Evolutionary conservation across 2,329 filamentous ascomycete species (phyloP).

Genomic region (Aureobasidium sp.): DNA sequence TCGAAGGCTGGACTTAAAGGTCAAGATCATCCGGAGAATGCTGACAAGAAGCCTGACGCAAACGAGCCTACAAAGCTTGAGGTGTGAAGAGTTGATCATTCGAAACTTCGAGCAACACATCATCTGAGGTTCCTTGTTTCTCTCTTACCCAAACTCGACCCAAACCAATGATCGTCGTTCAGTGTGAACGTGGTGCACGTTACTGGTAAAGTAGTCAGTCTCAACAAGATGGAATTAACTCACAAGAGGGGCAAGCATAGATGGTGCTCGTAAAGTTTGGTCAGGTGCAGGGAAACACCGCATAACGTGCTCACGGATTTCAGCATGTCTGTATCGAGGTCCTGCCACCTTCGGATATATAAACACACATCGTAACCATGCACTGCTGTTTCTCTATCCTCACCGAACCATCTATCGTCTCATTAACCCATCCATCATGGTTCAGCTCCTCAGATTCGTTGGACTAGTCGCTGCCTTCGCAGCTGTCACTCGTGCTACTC

Average conservation of each 20-base stretch:
- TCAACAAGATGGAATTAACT: neutral
- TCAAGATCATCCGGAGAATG: constrained; percentile 31
- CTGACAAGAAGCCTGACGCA: constrained; percentile 25
- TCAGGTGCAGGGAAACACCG: neutral
- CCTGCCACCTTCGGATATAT: neutral
- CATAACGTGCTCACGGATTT: neutral
- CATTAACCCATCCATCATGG: neutral
- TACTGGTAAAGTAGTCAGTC: neutral
- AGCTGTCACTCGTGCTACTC: neutral
- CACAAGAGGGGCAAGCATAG: neutral
- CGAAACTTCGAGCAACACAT: neutral
- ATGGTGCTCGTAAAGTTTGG: neutral
- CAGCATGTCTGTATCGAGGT: neutral
- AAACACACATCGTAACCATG: neutral
- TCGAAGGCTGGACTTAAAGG: constrained; percentile 26
- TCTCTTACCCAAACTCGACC: neutral
- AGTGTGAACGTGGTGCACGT: neutral
- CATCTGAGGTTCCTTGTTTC: neutral
- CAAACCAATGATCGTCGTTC: neutral
- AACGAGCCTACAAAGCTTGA: constrained; percentile 23
- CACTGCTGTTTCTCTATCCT: neutral
- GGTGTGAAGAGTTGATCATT: neutral
- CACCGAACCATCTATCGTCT: neutral
- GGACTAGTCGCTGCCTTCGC: neutral
- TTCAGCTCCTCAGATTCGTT: neutral